phyloP scores from a whole-genome alignment of 257 asterid species.

The Solanum bulbocastanum region DNA sequence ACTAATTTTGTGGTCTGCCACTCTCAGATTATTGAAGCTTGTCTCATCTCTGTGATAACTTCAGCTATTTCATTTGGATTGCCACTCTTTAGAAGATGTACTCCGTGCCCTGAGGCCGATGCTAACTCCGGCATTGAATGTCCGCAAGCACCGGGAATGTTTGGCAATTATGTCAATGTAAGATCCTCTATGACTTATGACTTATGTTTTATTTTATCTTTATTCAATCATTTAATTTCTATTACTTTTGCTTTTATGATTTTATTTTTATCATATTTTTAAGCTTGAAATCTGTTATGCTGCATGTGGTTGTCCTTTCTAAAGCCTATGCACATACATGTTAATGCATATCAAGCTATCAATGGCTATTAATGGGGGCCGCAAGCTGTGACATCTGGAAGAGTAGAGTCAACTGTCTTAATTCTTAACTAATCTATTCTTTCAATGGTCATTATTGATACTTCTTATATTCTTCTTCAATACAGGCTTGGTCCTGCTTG shows the following conservation, averaged over 20 bases:
- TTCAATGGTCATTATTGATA: background rate
- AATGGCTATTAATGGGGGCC: background rate
- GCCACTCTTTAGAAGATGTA: slow-evolving; percentile 82
- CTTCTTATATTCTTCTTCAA: background rate
- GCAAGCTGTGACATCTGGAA: background rate
- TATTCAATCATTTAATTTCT: background rate
- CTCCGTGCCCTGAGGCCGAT: slow-evolving; percentile 90
- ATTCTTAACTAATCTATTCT: background rate
- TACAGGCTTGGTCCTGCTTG: background rate
- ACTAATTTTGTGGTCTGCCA: slow-evolving; percentile 5
- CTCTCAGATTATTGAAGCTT: slow-evolving; percentile 81
- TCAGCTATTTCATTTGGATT: slow-evolving; percentile 86
- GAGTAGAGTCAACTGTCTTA: background rate
- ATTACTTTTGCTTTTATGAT: background rate
- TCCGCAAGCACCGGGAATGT: slow-evolving; percentile 98
- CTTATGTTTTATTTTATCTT: background rate
- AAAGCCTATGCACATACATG: background rate
- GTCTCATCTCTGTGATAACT: slow-evolving; percentile 80
- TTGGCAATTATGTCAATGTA: slow-evolving; percentile 96
- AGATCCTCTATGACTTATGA: slow-evolving; percentile 9
- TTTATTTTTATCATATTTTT: background rate
- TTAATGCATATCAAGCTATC: background rate
- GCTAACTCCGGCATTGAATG: slow-evolving; percentile 80
- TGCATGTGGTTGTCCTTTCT: background rate
- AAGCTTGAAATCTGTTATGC: background rate